Percentiles rank a stretch among this genome's conserved stretches.
Evolutionary conservation across 495 filamentous ascomycete species (phyloP).

Genomic region (Stereocaulon alpinum): DNA sequence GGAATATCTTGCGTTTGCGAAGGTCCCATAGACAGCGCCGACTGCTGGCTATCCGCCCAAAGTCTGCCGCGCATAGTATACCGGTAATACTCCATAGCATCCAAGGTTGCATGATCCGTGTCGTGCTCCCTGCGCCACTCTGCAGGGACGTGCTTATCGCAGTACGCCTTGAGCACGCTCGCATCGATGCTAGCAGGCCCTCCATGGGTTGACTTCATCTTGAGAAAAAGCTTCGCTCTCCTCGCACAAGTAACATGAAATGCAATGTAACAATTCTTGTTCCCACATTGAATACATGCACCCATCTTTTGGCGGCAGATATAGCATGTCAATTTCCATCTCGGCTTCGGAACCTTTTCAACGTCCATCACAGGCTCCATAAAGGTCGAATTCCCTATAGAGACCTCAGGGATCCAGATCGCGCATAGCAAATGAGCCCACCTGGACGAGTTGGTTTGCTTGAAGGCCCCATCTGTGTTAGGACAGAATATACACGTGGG

Average conservation of each 20-base stretch:
- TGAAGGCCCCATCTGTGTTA: constrained; percentile 95
- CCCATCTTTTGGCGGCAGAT: constrained; percentile 97
- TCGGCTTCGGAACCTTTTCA: constrained; percentile 85
- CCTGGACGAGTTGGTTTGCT: constrained; percentile 87
- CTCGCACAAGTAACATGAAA: constrained; percentile 97
- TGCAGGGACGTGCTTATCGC: constrained; percentile 86
- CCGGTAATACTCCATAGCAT: constrained; percentile 74
- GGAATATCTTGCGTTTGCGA: constrained; percentile 44
- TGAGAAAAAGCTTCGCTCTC: constrained; percentile 75
- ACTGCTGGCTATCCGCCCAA: constrained; percentile 85
- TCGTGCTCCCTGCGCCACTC: constrained; percentile 85
- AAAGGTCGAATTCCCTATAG: constrained; percentile 87
- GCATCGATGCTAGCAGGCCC: constrained; percentile 72
- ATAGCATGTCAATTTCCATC: constrained; percentile 93
- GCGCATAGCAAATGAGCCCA: constrained; percentile 97
- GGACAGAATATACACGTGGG: constrained; percentile 97
- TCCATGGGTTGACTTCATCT: constrained; percentile 89
- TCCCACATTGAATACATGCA: constrained; percentile 95
- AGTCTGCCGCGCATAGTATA: constrained; percentile 72
- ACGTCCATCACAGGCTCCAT: constrained; percentile 98
- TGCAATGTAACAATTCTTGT: constrained; percentile 93
- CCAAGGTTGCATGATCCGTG: constrained; percentile 52
- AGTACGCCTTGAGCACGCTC: constrained; percentile 85
- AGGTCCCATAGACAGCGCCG: constrained; percentile 68
- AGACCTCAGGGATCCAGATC: constrained; percentile 97